Evolutionary conservation across 352 stramenopile species (phyloP), one percentile per base, ranked within the genome.

Genomic region (Phytophthora foliorum): DNA sequence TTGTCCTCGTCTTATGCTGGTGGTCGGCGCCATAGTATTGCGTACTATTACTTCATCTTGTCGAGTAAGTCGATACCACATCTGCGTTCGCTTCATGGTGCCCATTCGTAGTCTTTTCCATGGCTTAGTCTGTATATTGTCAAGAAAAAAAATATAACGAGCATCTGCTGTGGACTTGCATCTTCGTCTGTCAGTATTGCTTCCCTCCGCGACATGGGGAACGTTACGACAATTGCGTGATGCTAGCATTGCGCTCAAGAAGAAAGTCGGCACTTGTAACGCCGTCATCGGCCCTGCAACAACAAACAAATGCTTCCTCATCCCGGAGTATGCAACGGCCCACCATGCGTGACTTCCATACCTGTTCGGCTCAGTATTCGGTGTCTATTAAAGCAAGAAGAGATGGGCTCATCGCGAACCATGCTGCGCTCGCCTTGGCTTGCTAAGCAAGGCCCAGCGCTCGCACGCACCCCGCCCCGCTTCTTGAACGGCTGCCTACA

Each of bases 121-220:
- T 65, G 41, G 36, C 32, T 55, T 67, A 69, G 45, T 73, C 50
- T 64, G 58, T 63, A 64, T 62, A 77, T 44, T 69, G 65, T 66
- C 60, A 77, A 62, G 22, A 67, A 75, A 46, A 52, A 67, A n/a
- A n/a, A 62, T 61, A 59, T 63, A 67, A 67, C 56, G 44, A 68
- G 56, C 22, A 34, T 61, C 31, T 57, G 34, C n/a, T 3, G 24
- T 65, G 45, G 48, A 74, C 60, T 21, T 71, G 34, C 17, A 19
- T 57, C 25, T 54, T 58, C 29, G 45, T 52, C 42, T 50, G 56
- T 72, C 50, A 61, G 64, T 24, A 4, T 61, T 67, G 32, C n/a
- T 61, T 67, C 41, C 21, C 53, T 55, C 38, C 41, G 63, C 63
- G 46, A 55, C 63, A 66, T 66, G 42, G 27, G 36, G 39, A 60